Evolutionary conservation across 495 filamentous ascomycete genomes (phyloP), one percentile per base, ranked within the genome.

Genomic region (Trichoderma reesei): DNA sequence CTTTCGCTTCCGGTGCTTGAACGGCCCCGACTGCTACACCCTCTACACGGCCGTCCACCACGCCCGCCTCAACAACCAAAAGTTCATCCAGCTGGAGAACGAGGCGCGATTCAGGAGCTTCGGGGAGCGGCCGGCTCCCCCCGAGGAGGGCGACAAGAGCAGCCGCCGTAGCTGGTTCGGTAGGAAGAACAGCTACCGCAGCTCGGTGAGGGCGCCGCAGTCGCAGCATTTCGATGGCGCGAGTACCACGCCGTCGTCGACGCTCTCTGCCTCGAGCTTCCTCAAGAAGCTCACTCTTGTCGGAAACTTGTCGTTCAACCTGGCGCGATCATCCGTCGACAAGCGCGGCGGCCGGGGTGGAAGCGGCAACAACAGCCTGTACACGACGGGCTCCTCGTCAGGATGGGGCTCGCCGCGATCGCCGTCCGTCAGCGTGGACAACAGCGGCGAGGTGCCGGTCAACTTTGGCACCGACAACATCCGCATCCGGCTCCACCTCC

Each of bases 11-110:
- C 90, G 95, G n/a, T 90, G 90, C 7, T 82, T 87, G 34, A 87
- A 81, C 41, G 79, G 85, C 2, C 79, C 84, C 62, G 94, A 97
- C 64, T 95, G 91, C 68, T 86, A 90, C 62, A 79, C 78, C 7
- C 80, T 98, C 14, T 98, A 96, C 73, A 80, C 80, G 63, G 81
- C 92, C 18, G 91, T 97, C 64, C 94, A 97, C 70, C 80, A 85
- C 41, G 84, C 90, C 26, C 85, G 91, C 62, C 86, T 91, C 70
- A 88, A 93, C 74, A 97, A 96, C 69, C 88, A 91, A 9, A 91
- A 88, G 38, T 96, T 90, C 72, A 90, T 91, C 66, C 88, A 89
- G 2, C 83, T 97, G 18, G 89, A 93, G 63, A 74, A 83, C 48
- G 80, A 83, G 54, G 80, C 82, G 3, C 80, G 80, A 1, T 68